Percentiles rank a stretch among this genome's conserved stretches.
These are phyloP conservation scores for Farysia itapuensis DNA, from an alignment of 1,284 basidiomycete species.

Conservation along the genomic window DNA sequence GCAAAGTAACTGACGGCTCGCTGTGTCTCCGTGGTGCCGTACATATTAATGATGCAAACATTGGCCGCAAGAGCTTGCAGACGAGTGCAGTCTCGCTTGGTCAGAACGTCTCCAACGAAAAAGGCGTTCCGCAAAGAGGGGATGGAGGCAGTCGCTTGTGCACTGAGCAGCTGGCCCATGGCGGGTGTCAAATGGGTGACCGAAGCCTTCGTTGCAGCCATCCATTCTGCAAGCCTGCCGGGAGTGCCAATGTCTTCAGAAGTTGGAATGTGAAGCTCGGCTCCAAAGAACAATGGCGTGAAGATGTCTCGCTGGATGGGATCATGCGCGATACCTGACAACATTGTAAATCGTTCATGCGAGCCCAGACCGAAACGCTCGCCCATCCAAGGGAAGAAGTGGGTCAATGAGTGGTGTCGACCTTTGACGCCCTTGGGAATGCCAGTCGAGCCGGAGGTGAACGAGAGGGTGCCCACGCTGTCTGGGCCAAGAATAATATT, in stretches of 20 bases:
- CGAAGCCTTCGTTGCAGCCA: constrained; percentile 77
- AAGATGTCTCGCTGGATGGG: constrained; percentile 99
- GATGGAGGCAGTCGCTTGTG: constrained; percentile 87
- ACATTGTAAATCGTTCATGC: constrained; percentile 91
- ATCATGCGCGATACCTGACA: constrained; percentile 98
- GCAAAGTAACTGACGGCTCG: constrained; percentile 97
- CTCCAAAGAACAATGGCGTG: constrained; percentile 96
- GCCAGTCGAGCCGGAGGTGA: constrained; percentile 96
- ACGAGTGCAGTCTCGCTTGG: constrained; percentile 95
- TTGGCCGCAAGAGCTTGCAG: constrained; percentile 90
- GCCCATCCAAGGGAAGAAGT: constrained; percentile 99
- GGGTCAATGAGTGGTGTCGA: constrained; percentile 91
- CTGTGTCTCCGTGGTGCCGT: constrained; percentile 98
- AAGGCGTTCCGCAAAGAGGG: constrained; percentile 86
- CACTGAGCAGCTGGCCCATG: constrained; percentile 97
- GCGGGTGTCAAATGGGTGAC: constrained; percentile 91
- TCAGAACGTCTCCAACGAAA: constrained; percentile 98
- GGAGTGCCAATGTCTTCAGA: constrained; percentile 97
- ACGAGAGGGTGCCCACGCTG: constrained; percentile 89
- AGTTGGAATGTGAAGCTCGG: constrained; percentile 91
- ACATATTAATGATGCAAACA: constrained; percentile 94
- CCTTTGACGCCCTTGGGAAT: constrained; percentile 97
- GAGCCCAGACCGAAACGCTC: constrained; percentile 77
- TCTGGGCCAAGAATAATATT: constrained; percentile 88
- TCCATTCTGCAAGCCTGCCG: constrained; percentile 96